Base-by-base conservation (phyloP, 257 asterid genomes). In the Verbascum thapsus region DNA sequence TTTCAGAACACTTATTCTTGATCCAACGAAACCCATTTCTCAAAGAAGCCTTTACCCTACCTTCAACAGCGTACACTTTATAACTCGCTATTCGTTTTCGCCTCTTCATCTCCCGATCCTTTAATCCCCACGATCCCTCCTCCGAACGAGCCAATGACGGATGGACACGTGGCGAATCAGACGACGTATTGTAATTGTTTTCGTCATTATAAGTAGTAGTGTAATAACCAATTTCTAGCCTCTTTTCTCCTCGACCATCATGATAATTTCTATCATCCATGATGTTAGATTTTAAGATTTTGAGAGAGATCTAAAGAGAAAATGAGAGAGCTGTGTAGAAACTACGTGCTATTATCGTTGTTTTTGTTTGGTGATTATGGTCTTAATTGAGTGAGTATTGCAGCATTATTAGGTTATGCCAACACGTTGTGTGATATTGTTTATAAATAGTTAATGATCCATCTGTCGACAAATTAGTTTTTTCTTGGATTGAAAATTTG, bases 21-120 rank as follows among this genome's bases (percentile, higher is more conserved):
- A 88, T 72, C 96, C 96, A 88, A 35, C 94, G 84, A 20, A 82
- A 3, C 26, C 96, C 88, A 44, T 77, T 84, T 66, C 76, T 83
- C 23, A 88, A 75, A 3, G 96, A 78, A 75, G 88, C 80, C 48
- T 88, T 86, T 30, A 88, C 87, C 71, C 87, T 80, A 17, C 96
- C 92, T 77, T 88, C 95, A 13, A 88, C 77, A 0, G 80, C 66
- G 12, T 88, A 88, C 8, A 85, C 90, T 76, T 88, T 88, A 50
- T 88, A 88, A 70, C 66, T 78, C 0, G 90, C 96, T 43, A 88
- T 74, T 66, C 96, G 74, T 73, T 86, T 86, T 79, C 80, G 75
- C 62, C 96, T 76, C 76, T 77, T 84, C 95, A 75, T 77, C 72
- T 79, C 88, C 23, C 87, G 74, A 41, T 86, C 90, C n/a, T 64